Evolutionary conservation across 1,284 basidiomycete genomes (phyloP), one percentile per base, ranked within the genome.

Genomic region (Apiotrichum porosum): DNA sequence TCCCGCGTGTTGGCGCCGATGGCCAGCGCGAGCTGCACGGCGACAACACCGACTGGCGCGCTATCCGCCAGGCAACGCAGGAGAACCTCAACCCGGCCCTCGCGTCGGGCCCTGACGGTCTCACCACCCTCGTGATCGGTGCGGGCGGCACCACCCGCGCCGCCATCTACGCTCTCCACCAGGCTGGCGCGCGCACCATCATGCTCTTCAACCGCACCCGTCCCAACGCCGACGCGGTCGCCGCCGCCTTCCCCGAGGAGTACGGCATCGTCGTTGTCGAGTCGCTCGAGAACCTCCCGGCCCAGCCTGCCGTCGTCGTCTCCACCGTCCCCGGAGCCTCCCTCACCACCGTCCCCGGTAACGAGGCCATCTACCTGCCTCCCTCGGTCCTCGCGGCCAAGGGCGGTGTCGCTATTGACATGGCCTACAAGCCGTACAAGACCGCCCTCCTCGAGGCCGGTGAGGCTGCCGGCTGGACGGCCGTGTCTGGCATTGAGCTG

Each of bases 1-100:
- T 92, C 18, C 84, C 86, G 8, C 61, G 60, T 34, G 51, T 58
- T 28, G 63, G 58, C 28, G 65, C 72, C 3, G 76, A 78, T 43
- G 80, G 81, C 1, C 71, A 75, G 14, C 75, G 77, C 3, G 71
- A 76, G 21, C 76, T 97, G 24, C 76, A 81, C 42, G 92, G 93
- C 2, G 90, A 95, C 64, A 97, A 97, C 73, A 94, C 91, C 0
- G 92, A 95, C 67, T 95, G 90, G 84, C 72, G 86, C 42, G 92
- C 88, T 0, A 93, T 97, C 57, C 78, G 78, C 22, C 77, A 82
- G 18, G 79, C 81, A 37, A 72, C 75, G 9, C 48, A 51, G 32
- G 51, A 54, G 39, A 68, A 69, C 48, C 77, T 76, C 30, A 42
- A 58, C 21, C 52, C 66, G 28, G 44, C 31, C 9, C 48, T 59